Percentiles rank a stretch among this genome's conserved stretches.
phyloP scores from a whole-genome alignment of 169 alveolate genomes.

The Amoebophrya sp. region DNA sequence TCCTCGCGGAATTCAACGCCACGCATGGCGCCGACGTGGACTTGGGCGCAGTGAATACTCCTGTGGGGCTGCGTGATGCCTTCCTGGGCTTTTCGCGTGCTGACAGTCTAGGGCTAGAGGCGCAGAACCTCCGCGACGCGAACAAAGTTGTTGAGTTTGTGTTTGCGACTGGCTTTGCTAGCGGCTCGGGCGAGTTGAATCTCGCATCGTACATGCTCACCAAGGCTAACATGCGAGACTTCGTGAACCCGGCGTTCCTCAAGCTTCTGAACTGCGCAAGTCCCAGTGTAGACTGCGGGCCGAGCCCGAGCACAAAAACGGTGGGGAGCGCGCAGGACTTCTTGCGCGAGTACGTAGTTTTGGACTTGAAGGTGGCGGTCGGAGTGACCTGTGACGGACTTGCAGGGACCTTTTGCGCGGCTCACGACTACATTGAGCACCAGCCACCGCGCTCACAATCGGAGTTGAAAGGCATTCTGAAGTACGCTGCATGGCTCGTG shows the following conservation, averaged over 20 bases:
- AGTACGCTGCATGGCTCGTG: no score
- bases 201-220: not conserved
- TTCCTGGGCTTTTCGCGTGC: not conserved
- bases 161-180: not conserved
- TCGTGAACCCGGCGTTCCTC: not conserved
- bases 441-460: not conserved
- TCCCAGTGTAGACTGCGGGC: no score
- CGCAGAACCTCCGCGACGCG: not conserved
- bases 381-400: not conserved
- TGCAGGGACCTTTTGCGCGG: not conserved
- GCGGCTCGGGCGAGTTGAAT: not conserved
- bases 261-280: no score
- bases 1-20: not conserved
- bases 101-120: not conserved
- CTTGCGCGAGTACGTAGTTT: not conserved
- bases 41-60: no score
- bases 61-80: no score
- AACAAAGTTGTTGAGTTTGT: not conserved
- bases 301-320: no score
- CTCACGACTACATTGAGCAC: not conserved
- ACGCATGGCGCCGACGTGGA: no score
- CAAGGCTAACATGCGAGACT: not conserved
- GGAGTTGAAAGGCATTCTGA: not conserved
- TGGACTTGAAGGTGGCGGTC: not conserved
- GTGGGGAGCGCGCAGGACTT: not conserved